Percentiles rank a stretch among this genome's conserved stretches.
Evolutionary conservation across 345 rosid genomes (phyloP).

Genomic region (Lagerstroemia speciosa): DNA sequence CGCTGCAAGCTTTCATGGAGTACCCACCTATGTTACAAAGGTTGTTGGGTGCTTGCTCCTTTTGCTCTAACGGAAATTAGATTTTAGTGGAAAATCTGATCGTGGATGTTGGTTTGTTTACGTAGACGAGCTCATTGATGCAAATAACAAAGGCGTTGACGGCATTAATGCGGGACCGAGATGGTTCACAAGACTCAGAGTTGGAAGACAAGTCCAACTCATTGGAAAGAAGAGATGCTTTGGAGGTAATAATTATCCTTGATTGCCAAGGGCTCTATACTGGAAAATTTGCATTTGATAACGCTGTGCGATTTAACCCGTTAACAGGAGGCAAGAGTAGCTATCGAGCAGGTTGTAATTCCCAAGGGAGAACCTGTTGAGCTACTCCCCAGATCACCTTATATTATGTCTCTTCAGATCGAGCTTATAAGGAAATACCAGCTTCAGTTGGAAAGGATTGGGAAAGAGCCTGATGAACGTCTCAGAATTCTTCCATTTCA

Average conservation of each 20-base stretch:
- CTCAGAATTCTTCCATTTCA: conserved; percentile 59
- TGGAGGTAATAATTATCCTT: conserved; percentile 44
- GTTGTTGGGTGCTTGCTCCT: conserved; percentile 23
- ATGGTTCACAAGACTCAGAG: conserved; percentile 36
- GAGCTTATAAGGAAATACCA: conserved; percentile 50
- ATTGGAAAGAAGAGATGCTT: conserved; percentile 65
- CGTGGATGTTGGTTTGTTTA: conserved; percentile 11
- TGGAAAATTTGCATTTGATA: background rate
- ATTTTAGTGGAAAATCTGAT: background rate
- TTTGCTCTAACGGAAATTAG: background rate
- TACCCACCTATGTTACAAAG: conserved; percentile 71
- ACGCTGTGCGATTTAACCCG: background rate
- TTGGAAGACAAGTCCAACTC: conserved; percentile 37
- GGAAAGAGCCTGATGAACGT: conserved; percentile 34
- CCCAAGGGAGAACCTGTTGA: conserved; percentile 58
- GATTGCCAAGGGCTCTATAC: no score
- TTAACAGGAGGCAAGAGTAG: conserved; percentile 72
- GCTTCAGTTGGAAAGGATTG: conserved; percentile 44
- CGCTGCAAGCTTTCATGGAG: conserved; percentile 53
- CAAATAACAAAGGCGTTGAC: conserved; percentile 62
- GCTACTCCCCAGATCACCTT: conserved; percentile 55
- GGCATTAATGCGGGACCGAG: conserved; percentile 42
- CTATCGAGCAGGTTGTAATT: conserved; percentile 67
- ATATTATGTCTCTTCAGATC: conserved; percentile 51
- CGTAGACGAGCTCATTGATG: conserved; percentile 70